Evolutionary conservation across 1,139 yeast genomes (phyloP).

Genomic region (Zygosaccharomyces pseudobailii): DNA sequence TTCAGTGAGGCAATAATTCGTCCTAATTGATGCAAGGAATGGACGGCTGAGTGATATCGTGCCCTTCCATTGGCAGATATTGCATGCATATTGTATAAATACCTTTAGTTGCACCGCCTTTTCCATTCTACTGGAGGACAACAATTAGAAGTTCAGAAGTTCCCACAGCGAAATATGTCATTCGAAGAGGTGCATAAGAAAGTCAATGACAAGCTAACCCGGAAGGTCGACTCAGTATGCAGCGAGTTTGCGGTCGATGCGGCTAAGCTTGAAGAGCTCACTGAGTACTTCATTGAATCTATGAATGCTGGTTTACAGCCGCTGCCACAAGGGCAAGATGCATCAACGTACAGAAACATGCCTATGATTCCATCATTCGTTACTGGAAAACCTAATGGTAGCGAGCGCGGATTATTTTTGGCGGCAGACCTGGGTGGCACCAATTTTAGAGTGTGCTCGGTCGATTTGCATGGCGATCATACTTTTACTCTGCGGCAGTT

Average conservation of each 20-base stretch:
- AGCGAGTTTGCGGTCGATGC: conserved; percentile 51
- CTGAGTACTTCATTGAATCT: conserved; percentile 57
- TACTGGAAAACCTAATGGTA: conserved; percentile 74
- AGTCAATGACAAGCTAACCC: conserved; percentile 20
- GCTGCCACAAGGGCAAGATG: conserved; percentile 39
- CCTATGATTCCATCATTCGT: conserved; percentile 92
- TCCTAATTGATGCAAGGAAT: not conserved
- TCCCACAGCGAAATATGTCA: conserved; percentile 19
- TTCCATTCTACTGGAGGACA: not conserved
- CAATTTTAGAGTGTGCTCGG: conserved; percentile 85
- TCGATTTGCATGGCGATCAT: conserved; percentile 72
- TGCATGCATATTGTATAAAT: not conserved
- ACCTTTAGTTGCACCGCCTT: not conserved
- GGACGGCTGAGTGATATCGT: not conserved
- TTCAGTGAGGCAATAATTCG: not conserved
- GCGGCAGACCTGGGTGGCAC: conserved; percentile 91
- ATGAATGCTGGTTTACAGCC: conserved; percentile 58
- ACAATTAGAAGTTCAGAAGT: no score
- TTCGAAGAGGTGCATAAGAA: conserved; percentile 28
- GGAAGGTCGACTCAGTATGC: conserved; percentile 46
- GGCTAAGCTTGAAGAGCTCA: conserved; percentile 51
- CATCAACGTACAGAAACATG: conserved; percentile 38
- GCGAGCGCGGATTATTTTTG: conserved; percentile 67
- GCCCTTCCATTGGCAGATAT: not conserved
- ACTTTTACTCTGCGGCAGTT: conserved; percentile 68